Evolutionary conservation across 176 grass and related monocot genomes (phyloP), one percentile per base, ranked within the genome.

Genomic region (Hyparrhenia diplandra): DNA sequence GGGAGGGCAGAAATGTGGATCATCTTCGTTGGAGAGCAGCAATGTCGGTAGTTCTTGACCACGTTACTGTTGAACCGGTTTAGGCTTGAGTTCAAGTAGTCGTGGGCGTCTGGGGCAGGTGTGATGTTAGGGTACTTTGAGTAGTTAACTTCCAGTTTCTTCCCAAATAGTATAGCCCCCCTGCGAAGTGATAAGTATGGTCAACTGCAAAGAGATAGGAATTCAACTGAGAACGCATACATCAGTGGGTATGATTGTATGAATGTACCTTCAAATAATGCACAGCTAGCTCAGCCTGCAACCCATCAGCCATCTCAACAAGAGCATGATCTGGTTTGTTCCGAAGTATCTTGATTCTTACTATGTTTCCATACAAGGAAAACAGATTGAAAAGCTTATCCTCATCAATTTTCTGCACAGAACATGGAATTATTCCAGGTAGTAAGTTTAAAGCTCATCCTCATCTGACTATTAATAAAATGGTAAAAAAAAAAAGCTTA

Each of bases 241-340:
- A 34, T 18, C n/a, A 21, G 16, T 18, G 10, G 64, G 23, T 20
- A 73, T n/a, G n/a, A n/a, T n/a, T n/a, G n/a, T n/a, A n/a, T 14
- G 27, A 46, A 59, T 49, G 2, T 82, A 96, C 97, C 92, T 93
- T 91, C 13, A 99, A 90, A 79, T 87, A 99, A 82, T 93, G 83
- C 69, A 99, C 91, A 73, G 88, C 96, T 71, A 95, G 89, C 85
- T 99, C 96, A 62, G 97, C 80, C 87, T 99, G 97, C 72, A 93
- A 93, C n/a, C 91, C 93, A 83, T 99, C 97, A 52, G 88, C 89
- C 93, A 99, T 95, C 83, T 99, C 93, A 75, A 99, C 79, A 68
- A 99, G 90, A 18, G 93, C 97, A 78, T 95, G 97, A 86, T 99
- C 97, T 34, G 90, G 93, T 86, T 99, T 95, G 73, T 99, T 99